Evolutionary conservation across 1,284 basidiomycete species (phyloP).

Genomic region (Trichosporon sp.): DNA sequence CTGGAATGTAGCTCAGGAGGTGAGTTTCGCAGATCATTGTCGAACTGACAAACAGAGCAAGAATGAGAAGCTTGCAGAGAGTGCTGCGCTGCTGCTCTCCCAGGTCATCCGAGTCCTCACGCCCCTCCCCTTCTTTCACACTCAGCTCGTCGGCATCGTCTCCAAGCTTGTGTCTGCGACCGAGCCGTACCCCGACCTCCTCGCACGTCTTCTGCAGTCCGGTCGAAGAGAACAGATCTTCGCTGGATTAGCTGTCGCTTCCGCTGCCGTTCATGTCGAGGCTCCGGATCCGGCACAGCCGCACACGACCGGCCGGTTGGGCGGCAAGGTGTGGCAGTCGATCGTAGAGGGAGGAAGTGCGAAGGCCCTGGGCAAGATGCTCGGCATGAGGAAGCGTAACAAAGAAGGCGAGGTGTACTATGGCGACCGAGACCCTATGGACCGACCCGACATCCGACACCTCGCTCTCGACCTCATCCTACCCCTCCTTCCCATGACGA

Average conservation of each 20-base stretch:
- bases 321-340: constrained; percentile 33
- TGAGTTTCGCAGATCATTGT: constrained; percentile 17
- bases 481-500: constrained; percentile 36
- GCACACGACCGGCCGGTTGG: constrained; percentile 24
- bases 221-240: constrained; percentile 42
- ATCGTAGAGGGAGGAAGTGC: constrained; percentile 40
- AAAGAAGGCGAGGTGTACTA: constrained; percentile 38
- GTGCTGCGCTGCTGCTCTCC: constrained; percentile 36
- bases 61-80: constrained; percentile 36
- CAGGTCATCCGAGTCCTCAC: constrained; percentile 42
- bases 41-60: constrained; percentile 23
- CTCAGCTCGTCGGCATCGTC: constrained; percentile 37
- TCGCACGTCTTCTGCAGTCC: constrained; percentile 40
- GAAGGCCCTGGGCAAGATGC: constrained; percentile 42
- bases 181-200: constrained; percentile 38
- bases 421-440: constrained; percentile 37
- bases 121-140: constrained; percentile 47
- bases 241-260: constrained; percentile 34
- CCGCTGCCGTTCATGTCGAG: constrained; percentile 41
- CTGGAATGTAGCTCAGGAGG: constrained; percentile 44
- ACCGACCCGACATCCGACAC: constrained; percentile 46
- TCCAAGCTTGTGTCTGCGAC: constrained; percentile 36
- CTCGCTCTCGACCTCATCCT: constrained; percentile 40
- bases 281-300: constrained; percentile 19
- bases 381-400: constrained; percentile 43